These are phyloP conservation scores for Adansonia rubrostipa DNA, from an alignment of 441 rosid species.

Conservation along the genomic window DNA sequence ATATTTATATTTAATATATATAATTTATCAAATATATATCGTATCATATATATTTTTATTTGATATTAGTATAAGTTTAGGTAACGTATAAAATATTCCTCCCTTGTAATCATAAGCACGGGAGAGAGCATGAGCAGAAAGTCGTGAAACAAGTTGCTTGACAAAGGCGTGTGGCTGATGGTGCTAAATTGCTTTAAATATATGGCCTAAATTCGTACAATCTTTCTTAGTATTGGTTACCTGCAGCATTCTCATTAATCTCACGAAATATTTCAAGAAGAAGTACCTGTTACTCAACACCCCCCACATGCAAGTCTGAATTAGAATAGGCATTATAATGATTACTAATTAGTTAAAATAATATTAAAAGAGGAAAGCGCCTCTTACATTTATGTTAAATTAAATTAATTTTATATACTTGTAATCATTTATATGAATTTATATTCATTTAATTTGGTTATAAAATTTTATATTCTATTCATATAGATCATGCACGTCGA, in stretches of 20 bases:
- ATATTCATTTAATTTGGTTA: no score
- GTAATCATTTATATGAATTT: no score
- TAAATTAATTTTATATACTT: no score
- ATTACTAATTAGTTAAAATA: no score
- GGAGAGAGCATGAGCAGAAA: not conserved
- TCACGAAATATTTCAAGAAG: not conserved
- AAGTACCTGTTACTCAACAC: not conserved
- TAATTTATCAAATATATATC: no score
- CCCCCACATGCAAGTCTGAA: not conserved
- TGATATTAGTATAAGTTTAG: no score
- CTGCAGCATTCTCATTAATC: not conserved
- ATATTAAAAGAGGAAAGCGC: no score
- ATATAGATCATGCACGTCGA: no score
- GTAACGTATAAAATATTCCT: not conserved
- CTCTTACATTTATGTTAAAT: no score
- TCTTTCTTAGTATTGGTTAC: not conserved
- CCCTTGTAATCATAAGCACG: not conserved
- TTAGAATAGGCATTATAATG: not conserved
- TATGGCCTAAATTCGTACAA: not conserved
- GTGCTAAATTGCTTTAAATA: not conserved
- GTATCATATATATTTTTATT: no score
- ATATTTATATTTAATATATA: no score
- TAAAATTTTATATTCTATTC: no score
- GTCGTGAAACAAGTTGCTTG: constrained; percentile 4
- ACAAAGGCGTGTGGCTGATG: not conserved